Evolutionary conservation across 305 asterid species (phyloP), one percentile per base, ranked within the genome.

Genomic region (Andrographis paniculata): DNA sequence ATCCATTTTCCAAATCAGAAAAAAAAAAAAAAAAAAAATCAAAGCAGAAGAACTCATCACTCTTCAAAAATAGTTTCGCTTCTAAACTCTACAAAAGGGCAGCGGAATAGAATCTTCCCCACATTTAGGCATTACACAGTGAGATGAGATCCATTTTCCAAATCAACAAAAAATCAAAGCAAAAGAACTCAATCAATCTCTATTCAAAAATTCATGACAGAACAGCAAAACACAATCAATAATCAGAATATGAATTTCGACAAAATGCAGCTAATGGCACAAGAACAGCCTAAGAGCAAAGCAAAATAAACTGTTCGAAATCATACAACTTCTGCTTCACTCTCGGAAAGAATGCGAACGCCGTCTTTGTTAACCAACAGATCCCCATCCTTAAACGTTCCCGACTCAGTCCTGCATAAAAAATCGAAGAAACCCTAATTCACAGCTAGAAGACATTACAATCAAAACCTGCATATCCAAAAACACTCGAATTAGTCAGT

Each of bases 321-420:
- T 30, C 79, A 36, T 74, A 91, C 99, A 58, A 82, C 66, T 68
- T 76, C 94, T 48, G 68, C 75, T 80, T 80, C 83, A 59, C 59
- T 67, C 39, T 77, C 75, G 14, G 96, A 71, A 22, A 83, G 88
- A 62, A 91, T 68, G 52, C 99, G 80, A 63, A 91, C 95, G 14
- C 99, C 96, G 55, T 91, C 85, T 63, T 78, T 76, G 66, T 86
- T 91, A 55, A 91, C 99, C 75, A 86, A 71, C 56, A 91, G 86
- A 80, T 91, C 96, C 30, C 95, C 99, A 76, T 82, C 87, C 83
- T 72, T 91, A 57, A 91, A 91, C 23, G 99, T 91, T 43, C 99
- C 99, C 21, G 99, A 91, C 56, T 82, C 85, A 53, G 92, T 78
- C 71, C 99, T 91, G 67, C 58, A 63, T 2, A 57, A 31, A 51